These are phyloP conservation scores for Aspergillus pseudotamarii DNA, from an alignment of 2,329 filamentous ascomycete species.

Conservation along the genomic window DNA sequence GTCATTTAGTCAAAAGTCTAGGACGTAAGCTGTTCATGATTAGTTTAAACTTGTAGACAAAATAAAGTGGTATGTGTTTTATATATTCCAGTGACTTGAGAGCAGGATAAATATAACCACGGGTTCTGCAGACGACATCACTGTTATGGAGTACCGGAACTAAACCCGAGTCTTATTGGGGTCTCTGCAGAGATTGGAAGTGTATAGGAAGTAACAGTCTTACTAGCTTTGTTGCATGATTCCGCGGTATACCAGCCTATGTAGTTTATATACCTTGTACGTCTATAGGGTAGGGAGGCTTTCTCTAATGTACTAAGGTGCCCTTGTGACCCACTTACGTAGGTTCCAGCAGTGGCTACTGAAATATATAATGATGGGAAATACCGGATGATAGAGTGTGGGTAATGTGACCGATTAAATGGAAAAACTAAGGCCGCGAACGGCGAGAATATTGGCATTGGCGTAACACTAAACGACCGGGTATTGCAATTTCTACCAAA, in stretches of 20 bases:
- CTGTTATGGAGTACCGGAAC: no score
- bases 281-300: not conserved
- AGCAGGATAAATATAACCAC: no score
- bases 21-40: not conserved
- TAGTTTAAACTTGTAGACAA: not conserved
- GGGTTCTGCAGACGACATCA: no score
- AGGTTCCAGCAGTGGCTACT: not conserved
- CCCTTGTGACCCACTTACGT: not conserved
- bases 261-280: not conserved
- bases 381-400: not conserved
- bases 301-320: no score
- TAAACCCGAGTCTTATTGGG: no score
- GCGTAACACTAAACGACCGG: not conserved
- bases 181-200: not conserved
- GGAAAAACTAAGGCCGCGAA: not conserved
- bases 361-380: not conserved
- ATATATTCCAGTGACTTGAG: no score
- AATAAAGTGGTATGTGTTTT: no score
- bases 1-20: not conserved
- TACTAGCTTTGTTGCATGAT: not conserved
- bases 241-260: not conserved
- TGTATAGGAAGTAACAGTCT: not conserved
- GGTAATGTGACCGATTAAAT: not conserved
- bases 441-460: not conserved
- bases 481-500: slow-evolving; percentile 15